Percentiles rank a stretch among this genome's conserved stretches.
Conservation (phyloP, 2,329 filamentous ascomycete species). For the Colletotrichum magnum region DNA sequence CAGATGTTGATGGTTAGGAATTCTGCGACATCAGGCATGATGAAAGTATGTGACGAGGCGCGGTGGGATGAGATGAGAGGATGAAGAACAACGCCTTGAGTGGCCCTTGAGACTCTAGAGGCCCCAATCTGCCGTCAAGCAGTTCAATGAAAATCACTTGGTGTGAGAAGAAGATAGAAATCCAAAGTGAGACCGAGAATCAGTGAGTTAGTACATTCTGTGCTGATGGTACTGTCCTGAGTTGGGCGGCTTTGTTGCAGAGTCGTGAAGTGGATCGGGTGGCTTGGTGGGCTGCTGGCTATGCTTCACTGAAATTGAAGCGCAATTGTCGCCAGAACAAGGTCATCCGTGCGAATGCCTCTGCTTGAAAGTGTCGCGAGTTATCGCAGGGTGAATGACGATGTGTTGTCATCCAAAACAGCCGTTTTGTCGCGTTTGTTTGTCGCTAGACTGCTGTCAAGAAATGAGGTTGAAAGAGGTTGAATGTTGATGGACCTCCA, state of each 20-base stretch:
- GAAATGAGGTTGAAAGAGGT: slow-evolving; percentile 32
- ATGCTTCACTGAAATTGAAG: background rate
- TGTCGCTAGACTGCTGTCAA: slow-evolving; percentile 14
- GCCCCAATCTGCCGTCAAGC: too few relatives aligned
- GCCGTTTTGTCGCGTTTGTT: slow-evolving; percentile 23
- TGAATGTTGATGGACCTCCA: slow-evolving; percentile 34
- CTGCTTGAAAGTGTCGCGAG: background rate
- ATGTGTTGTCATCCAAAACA: background rate
- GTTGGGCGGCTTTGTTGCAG: slow-evolving; percentile 14
- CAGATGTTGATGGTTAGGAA: slow-evolving; percentile 52
- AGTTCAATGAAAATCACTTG: background rate
- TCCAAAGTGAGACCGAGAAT: background rate
- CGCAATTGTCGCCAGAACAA: background rate
- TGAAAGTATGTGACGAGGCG: background rate
- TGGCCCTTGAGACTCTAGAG: background rate
- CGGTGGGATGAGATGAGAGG: background rate
- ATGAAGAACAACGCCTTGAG: background rate
- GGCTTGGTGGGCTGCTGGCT: slow-evolving; percentile 23
- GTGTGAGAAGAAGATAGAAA: background rate
- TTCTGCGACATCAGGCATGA: slow-evolving; percentile 30
- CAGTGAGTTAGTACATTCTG: slow-evolving; percentile 31
- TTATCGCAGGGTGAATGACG: background rate
- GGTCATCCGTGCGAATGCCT: background rate
- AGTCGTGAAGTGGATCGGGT: slow-evolving; percentile 32
- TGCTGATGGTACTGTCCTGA: slow-evolving; percentile 6